Evolutionary conservation across 176 grass and related monocot species (phyloP), one percentile per base, ranked within the genome.

Genomic region (Ensete ventricosum): DNA sequence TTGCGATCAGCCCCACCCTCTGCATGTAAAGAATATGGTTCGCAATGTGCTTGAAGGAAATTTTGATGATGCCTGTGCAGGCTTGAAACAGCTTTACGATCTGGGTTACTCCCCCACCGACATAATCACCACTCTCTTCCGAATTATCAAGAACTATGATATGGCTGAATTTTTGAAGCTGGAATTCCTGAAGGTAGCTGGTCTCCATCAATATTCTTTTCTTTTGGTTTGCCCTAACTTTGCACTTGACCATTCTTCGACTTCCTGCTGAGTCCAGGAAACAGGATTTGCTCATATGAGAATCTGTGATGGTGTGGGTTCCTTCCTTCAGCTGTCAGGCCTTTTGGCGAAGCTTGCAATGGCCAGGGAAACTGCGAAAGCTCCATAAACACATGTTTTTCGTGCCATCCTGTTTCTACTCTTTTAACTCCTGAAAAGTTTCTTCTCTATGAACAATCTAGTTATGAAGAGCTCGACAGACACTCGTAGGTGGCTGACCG

Each of bases 261-360:
- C 55, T 74, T 71, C n/a, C 68, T 55, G 20, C 14, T 78, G 54
- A 51, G 23, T 73, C 43, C 79, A 99, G 95, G 91, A 91, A 83
- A 91, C 88, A 0, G 88, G 91, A 89, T 99, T 99, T 89, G 96
- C 88, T 0, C 96, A 91, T 82, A 99, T 94, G 96, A 91, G 88
- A 88, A 99, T 91, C 68, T 99, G 91, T 60, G 96, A 99, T 86
- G 95, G 90, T 63, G 95, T 99, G 26, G 90, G 90, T 21, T 94
- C 95, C 19, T 87, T 85, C 69, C 95, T 98, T 74, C 95, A 94
- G 81, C 84, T 99, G 73, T 99, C 86, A 50, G 95, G 90, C 50
- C 90, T 99, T 48, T 80, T 94, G 80, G 95, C 95, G 0, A 99
- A 99, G 81, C 88, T 84, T 83, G 80, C 90, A 1, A 73, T 89